These are phyloP conservation scores for Perilla frutescens DNA, from an alignment of 257 asterid genomes.

Conservation along the genomic window DNA sequence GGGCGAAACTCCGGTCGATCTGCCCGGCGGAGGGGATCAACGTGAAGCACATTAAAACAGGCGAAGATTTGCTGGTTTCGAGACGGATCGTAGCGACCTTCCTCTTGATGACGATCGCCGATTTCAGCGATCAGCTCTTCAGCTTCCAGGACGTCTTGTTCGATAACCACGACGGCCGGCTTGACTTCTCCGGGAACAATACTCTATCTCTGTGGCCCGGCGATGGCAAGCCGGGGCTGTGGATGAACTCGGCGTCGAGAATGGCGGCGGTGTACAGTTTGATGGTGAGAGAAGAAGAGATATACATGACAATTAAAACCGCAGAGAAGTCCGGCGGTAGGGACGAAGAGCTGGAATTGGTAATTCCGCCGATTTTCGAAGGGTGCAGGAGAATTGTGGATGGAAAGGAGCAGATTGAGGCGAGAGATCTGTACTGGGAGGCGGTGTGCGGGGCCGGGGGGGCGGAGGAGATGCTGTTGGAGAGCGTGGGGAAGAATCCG, in stretches of 20 bases:
- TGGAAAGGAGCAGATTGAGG: constrained; percentile 54
- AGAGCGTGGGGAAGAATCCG: constrained; percentile 70
- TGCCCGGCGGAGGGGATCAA: constrained; percentile 61
- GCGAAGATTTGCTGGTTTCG: constrained; percentile 68
- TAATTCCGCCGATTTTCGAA: constrained; percentile 72
- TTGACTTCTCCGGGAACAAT: constrained; percentile 66
- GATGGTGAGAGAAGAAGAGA: constrained; percentile 68
- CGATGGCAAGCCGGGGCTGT: constrained; percentile 81
- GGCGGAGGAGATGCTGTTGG: constrained; percentile 61
- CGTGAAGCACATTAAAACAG: constrained; percentile 79
- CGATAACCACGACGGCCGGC: constrained; percentile 64
- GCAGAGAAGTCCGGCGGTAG: constrained; percentile 30
- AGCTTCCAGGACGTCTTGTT: constrained; percentile 75
- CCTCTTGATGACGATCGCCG: constrained; percentile 80
- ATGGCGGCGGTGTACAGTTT: constrained; percentile 59
- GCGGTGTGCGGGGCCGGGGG: constrained; percentile 61
- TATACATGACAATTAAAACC: constrained; percentile 29
- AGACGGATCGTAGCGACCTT: constrained; percentile 74
- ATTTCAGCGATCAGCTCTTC: constrained; percentile 83
- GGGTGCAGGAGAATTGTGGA: constrained; percentile 53
- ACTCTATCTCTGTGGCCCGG: constrained; percentile 74
- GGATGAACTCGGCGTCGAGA: constrained; percentile 65
- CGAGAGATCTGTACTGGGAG: constrained; percentile 83
- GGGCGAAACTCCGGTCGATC: constrained; percentile 64
- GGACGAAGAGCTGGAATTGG: constrained; percentile 72